Base-by-base conservation (phyloP, 2,329 filamentous ascomycete genomes). In the Penicillium sp. region DNA sequence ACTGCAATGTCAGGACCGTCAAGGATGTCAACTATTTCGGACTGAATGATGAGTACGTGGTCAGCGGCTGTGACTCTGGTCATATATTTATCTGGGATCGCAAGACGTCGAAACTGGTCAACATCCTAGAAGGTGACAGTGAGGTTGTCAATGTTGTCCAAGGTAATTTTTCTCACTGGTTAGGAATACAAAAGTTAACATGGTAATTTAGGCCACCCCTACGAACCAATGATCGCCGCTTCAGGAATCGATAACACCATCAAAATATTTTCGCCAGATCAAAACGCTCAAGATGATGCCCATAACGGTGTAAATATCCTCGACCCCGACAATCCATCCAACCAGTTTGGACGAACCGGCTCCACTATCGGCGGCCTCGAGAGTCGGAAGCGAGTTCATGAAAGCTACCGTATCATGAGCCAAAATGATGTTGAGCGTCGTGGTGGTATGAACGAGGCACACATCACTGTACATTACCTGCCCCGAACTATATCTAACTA, bases 21-120 rank as follows among this genome's bases (percentile, higher is more conserved):
- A 88, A 88, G 63, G 86, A 88, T 63, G 83, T 87, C 56, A 87
- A 87, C 57, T 88, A 82, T 71, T 87, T 85, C 58, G 86, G 86
- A 0, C 71, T 86, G 37, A 74, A 86, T 55, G 86, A 88, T 62
- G 85, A 88, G 65, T 88, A 87, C 59, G 83, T 88, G 12, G 84
- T 88, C 12, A 85, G 82, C 54, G 86, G 86, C 6, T 85, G 82
- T 56, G 86, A 88, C 63, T 84, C 81, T 48, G 86, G 86, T 1
- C 81, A 88, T 65, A 66, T 88, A 25, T 88, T 88, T 68, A 86
- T 88, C 50, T 88, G 85, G 86, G 84, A 88, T 61, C 79, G 81
- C 52, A 84, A 85, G 63, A 85, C 83, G 5, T 74, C 77, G 18
- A 75, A 83, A 53, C 71, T 88, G 46, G 75, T 87, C 47, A 87